These are phyloP conservation scores for Vitis cinerea DNA, from an alignment of 164 flowering plant genomes.

Conservation along the genomic window DNA sequence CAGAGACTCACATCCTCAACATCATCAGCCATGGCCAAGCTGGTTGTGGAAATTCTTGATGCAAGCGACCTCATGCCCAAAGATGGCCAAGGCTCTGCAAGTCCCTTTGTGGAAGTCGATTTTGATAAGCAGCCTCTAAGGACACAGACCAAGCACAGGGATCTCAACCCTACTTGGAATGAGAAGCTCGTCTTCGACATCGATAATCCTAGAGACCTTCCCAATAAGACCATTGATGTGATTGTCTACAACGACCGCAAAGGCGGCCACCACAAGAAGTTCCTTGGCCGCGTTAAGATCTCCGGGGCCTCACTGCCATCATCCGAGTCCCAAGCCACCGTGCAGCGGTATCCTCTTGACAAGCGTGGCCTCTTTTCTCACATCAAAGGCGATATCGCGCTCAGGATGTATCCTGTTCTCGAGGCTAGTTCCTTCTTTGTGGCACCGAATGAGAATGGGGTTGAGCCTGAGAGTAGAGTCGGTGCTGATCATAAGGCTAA, in stretches of 20 bases:
- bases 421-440: constrained; percentile 11
- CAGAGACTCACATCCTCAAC: background rate
- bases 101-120: constrained; percentile 75
- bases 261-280: constrained; percentile 53
- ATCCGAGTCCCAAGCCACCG: constrained; percentile 46
- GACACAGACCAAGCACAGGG: constrained; percentile 64
- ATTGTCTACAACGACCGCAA: constrained; percentile 56
- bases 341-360: constrained; percentile 79
- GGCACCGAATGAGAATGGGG: too few species aligned
- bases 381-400: constrained; percentile 73
- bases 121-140: constrained; percentile 58
- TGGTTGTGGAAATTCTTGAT: constrained; percentile 75
- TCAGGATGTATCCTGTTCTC: constrained; percentile 35
- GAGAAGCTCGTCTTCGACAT: constrained; percentile 68
- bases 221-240: constrained; percentile 47
- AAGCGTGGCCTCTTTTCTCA: constrained; percentile 79
- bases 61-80: constrained; percentile 88
- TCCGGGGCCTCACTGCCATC: constrained; percentile 62
- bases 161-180: constrained; percentile 78
- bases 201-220: constrained; percentile 38
- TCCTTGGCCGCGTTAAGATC: constrained; percentile 80
- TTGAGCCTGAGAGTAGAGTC: too few species aligned
- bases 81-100: constrained; percentile 82
- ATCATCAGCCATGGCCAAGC: constrained; percentile 40
- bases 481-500: background rate